Conservation (phyloP, 345 rosid genomes). For the Syzygium jambos region DNA sequence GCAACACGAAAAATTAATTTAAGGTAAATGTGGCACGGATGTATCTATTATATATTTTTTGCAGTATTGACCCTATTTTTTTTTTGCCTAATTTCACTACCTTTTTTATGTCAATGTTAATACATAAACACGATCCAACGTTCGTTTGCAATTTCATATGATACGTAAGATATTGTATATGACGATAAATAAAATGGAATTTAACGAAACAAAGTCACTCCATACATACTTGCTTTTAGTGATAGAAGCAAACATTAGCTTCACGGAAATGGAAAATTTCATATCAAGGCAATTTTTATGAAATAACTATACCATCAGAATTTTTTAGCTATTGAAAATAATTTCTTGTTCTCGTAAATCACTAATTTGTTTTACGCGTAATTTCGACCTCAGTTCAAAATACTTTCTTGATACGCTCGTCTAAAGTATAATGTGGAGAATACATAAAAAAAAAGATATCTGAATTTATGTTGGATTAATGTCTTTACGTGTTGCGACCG, state of each 20-base stretch:
- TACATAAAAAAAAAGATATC: not conserved
- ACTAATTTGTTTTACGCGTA: fast-evolving
- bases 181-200: not conserved
- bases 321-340: fast-evolving
- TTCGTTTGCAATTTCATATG: not conserved
- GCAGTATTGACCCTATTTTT: not conserved
- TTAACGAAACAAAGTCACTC: not conserved
- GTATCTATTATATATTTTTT: fast-evolving
- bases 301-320: fast-evolving
- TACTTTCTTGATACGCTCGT: no score
- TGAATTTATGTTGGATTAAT: not conserved
- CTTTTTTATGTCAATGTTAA: not conserved
- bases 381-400: no score
- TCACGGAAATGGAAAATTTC: not conserved
- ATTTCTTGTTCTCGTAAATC: not conserved
- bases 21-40: fast-evolving
- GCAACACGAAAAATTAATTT: fast-evolving
- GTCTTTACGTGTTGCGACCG: not conserved
- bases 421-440: no score
- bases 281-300: not conserved
- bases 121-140: not conserved
- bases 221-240: not conserved
- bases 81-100: no score
- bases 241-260: not conserved
- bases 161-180: not conserved